These are phyloP conservation scores for Mortierella alpina DNA, from an alignment of 192 early-diverging fungal species.

Conservation along the genomic window DNA sequence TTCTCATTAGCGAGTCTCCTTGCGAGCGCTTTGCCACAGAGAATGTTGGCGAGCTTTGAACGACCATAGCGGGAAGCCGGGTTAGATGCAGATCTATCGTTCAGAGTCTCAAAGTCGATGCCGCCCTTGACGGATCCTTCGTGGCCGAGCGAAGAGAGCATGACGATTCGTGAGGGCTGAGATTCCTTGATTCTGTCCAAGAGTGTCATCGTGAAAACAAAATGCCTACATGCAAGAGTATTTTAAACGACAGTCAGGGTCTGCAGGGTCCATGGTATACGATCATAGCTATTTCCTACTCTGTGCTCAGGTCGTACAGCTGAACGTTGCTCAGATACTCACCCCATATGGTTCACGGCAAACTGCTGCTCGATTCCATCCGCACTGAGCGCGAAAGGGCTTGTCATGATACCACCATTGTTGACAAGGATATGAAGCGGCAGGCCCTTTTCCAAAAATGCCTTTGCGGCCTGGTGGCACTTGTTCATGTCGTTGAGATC, in stretches of 20 bases:
- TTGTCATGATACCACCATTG: constrained; percentile 41
- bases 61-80: constrained; percentile 55
- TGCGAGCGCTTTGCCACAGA: constrained; percentile 64
- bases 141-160: constrained; percentile 55
- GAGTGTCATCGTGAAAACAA: constrained; percentile 49
- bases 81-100: constrained; percentile 43
- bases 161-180: constrained; percentile 54
- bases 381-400: constrained; percentile 35
- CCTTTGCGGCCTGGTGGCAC: constrained; percentile 38
- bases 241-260: constrained; percentile 18
- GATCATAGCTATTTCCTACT: background rate
- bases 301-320: background rate
- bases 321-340: constrained; percentile 7
- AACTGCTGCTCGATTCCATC: constrained; percentile 61
- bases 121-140: constrained; percentile 29
- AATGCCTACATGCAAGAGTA: constrained; percentile 38
- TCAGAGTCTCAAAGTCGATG: constrained; percentile 60
- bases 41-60: constrained; percentile 65
- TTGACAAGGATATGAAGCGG: constrained; percentile 63
- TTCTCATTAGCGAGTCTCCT: constrained; percentile 42
- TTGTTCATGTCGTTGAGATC: constrained; percentile 48
- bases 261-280: background rate
- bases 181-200: constrained; percentile 47
- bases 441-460: constrained; percentile 48
- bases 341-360: constrained; percentile 64